These are phyloP conservation scores for Saccharum hybrid DNA, from an alignment of 202 grass and related monocot species.

Conservation along the genomic window DNA sequence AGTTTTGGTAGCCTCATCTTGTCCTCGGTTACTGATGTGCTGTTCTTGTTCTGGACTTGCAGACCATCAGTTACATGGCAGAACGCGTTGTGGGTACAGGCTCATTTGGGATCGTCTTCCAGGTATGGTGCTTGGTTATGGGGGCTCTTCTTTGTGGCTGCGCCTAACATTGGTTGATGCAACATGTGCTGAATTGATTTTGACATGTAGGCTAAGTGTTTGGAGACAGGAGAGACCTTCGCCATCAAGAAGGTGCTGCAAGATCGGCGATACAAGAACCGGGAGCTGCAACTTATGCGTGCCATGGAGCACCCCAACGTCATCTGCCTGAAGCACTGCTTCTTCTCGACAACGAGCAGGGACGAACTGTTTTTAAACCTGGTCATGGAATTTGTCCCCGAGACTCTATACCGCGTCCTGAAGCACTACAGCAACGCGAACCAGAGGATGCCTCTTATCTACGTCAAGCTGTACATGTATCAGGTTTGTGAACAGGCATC, in stretches of 20 bases:
- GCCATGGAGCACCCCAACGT: slow-evolving; percentile 81
- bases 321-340: slow-evolving; percentile 84
- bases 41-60: background rate
- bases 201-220: slow-evolving; percentile 65
- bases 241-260: slow-evolving; percentile 96
- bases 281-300: slow-evolving; percentile 87
- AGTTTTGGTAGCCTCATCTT: background rate
- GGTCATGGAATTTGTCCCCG: slow-evolving; percentile 87
- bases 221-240: slow-evolving; percentile 80
- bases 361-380: slow-evolving; percentile 86
- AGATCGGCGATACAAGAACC: slow-evolving; percentile 84
- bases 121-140: slow-evolving; percentile 49
- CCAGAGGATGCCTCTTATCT: slow-evolving; percentile 85
- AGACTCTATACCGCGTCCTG: slow-evolving; percentile 73
- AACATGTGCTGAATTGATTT: slow-evolving; percentile 24
- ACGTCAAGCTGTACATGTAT: slow-evolving; percentile 92
- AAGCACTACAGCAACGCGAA: slow-evolving; percentile 90
- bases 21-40: slow-evolving; percentile 34
- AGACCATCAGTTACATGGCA: slow-evolving; percentile 95
- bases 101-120: slow-evolving; percentile 93
- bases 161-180: background rate
- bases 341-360: slow-evolving; percentile 71
- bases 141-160: background rate
- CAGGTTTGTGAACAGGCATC: slow-evolving; percentile 53
- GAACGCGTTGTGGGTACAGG: slow-evolving; percentile 80